Evolutionary conservation across 345 rosid genomes (phyloP), one percentile per base, ranked within the genome.

Genomic region (Dovyalis caffra): DNA sequence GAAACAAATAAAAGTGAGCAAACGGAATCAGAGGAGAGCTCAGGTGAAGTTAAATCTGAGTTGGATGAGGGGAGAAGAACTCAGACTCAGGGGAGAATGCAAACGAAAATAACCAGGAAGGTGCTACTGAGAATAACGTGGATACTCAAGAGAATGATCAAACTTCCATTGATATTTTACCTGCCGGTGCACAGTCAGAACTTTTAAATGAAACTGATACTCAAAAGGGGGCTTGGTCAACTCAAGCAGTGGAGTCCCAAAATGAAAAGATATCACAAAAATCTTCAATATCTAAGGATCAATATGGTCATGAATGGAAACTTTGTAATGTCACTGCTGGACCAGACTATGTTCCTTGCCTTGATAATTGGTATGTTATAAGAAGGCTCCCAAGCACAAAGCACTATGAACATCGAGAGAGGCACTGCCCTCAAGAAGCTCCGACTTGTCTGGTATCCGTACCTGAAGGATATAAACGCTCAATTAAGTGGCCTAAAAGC

Each of bases 371-470:
- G 87, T 73, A 88, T 85, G 97, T 97, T 57, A 89, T 95, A 78
- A 88, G 47, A 86, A 86, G 76, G 79, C 99, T 95, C 47, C 78
- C 67, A 43, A 70, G 82, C 66, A 95, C 97, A 58, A 95, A 88
- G 83, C 98, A 95, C 81, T 95, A 95, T 70, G 97, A 95, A 75
- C 99, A 93, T 84, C 88, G 99, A 65, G 99, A 93, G 88, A 88
- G 99, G 87, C 99, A 93, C 81, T 95, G 99, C 71, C 98, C 97
- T 20, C 90, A 87, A 63, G 81, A 82, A 71, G 91, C 97, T 61
- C 97, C 97, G 29, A 91, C 95, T 65, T 95, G 99, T 76, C 91
- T 95, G 34, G 97, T 93, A 68, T 79, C 95, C 79, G 83, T 90
- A 79, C 98, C 98, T 72, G 88, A 90, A 80, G 97, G 95, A 75